Evolutionary conservation across 2,329 filamentous ascomycete genomes (phyloP).

Genomic region (Gnomoniopsis sp.): DNA sequence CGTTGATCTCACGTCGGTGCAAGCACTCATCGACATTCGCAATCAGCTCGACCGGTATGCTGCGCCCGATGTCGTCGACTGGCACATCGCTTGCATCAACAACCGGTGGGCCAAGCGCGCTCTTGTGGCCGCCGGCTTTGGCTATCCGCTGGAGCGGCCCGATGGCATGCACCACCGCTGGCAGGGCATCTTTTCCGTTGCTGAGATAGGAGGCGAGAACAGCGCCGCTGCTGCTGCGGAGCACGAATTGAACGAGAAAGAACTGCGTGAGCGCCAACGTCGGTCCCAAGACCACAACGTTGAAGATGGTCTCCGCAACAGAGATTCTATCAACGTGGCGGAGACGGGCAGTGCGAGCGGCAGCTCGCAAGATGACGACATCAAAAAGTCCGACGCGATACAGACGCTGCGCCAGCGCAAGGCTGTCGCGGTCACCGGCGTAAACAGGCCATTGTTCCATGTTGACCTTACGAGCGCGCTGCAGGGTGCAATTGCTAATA

Average conservation of each 20-base stretch:
- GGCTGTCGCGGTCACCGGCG: constrained; percentile 71
- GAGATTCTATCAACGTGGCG: constrained; percentile 15
- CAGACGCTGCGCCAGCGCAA: constrained; percentile 39
- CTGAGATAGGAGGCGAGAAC: constrained; percentile 70
- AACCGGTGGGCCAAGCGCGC: constrained; percentile 95
- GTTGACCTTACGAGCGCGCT: constrained; percentile 86
- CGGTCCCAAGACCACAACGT: not conserved
- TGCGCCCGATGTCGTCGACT: constrained; percentile 78
- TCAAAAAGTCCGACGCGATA: constrained; percentile 36
- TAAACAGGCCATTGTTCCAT: constrained; percentile 90
- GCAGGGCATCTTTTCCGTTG: constrained; percentile 94
- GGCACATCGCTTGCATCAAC: constrained; percentile 93
- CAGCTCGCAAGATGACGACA: constrained; percentile 25
- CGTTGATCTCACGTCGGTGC: constrained; percentile 87
- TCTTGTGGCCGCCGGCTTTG: constrained; percentile 82
- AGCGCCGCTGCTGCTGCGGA: constrained; percentile 70
- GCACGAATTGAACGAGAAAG: constrained; percentile 55
- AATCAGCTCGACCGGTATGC: constrained; percentile 90
- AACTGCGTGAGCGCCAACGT: constrained; percentile 19
- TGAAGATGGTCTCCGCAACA: constrained; percentile 13
- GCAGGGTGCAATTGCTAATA: constrained; percentile 80
- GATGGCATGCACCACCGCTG: constrained; percentile 63
- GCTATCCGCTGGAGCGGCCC: constrained; percentile 62
- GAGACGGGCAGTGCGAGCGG: constrained; percentile 18
- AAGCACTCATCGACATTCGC: constrained; percentile 88